Conservation (phyloP, 345 rosid species). For the Stellera chamaejasme region DNA sequence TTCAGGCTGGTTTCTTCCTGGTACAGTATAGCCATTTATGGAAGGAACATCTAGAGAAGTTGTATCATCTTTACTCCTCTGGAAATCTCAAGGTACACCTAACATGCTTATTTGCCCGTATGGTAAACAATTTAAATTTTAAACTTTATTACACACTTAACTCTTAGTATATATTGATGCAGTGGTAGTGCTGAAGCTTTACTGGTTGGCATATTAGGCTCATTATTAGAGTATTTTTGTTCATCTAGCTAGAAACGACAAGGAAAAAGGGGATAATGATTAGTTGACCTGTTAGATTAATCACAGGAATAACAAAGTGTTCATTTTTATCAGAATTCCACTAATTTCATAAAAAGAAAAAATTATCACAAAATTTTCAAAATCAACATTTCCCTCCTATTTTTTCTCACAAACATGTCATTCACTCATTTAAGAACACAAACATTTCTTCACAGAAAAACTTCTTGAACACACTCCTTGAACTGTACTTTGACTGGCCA, state of each 20-base stretch:
- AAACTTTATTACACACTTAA: no score
- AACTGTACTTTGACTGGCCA: not conserved
- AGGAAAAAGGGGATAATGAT: no score
- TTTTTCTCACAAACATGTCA: no score
- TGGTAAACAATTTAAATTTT: not conserved
- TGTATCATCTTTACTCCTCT: slow-evolving; percentile 48
- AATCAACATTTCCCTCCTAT: no score
- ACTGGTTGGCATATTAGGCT: not conserved
- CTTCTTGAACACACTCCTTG: not conserved
- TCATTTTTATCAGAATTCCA: not conserved
- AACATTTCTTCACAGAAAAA: no score
- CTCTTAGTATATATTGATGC: no score
- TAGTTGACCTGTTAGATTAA: not conserved
- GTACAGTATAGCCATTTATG: slow-evolving; percentile 63
- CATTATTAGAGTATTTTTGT: not conserved
- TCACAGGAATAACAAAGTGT: not conserved
- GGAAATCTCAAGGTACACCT: slow-evolving; percentile 81
- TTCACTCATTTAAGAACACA: no score
- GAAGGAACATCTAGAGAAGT: slow-evolving; percentile 70
- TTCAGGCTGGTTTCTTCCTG: slow-evolving; percentile 92
- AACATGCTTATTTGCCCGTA: not conserved
- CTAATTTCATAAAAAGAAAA: no score
- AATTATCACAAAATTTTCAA: no score
- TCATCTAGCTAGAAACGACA: no score
- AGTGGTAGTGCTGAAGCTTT: no score